Percentiles rank a stretch among this genome's conserved stretches.
Conservation (phyloP, 768 basidiomycete species). For the Lactarius pseudohatsudake region DNA sequence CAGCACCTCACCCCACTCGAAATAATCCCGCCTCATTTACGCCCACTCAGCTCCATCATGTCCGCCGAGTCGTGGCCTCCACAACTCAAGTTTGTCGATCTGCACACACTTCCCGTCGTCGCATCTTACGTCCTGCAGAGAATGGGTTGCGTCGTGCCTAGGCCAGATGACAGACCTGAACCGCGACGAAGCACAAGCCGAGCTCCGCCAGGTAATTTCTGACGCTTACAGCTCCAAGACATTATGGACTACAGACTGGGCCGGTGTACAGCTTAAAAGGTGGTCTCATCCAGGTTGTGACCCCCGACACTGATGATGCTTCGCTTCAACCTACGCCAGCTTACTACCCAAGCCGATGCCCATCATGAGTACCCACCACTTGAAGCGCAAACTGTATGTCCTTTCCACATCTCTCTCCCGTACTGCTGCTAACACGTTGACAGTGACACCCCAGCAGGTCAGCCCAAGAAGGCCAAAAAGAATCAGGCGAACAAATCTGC, state of each 20-base stretch:
- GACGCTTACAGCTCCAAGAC: slow-evolving; percentile 82
- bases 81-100: slow-evolving; percentile 61
- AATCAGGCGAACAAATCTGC: slow-evolving; percentile 38
- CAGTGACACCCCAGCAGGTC: slow-evolving; percentile 22
- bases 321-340: slow-evolving; percentile 37
- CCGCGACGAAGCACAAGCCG: slow-evolving; percentile 83
- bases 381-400: slow-evolving; percentile 73
- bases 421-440: background rate
- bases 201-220: slow-evolving; percentile 96
- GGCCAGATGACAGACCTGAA: slow-evolving; percentile 89
- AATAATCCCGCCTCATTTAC: background rate
- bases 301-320: background rate
- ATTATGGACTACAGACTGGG: slow-evolving; percentile 95
- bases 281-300: slow-evolving; percentile 37
- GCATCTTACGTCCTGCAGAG: slow-evolving; percentile 49
- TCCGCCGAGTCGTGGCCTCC: slow-evolving; percentile 81
- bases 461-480: slow-evolving; percentile 59
- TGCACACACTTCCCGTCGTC: slow-evolving; percentile 12
- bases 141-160: slow-evolving; percentile 93
- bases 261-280: slow-evolving; percentile 84
- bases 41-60: slow-evolving; percentile 41
- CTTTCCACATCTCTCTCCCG: background rate
- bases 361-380: slow-evolving; percentile 37
- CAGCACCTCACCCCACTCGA: background rate
- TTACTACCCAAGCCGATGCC: slow-evolving; percentile 60